These are phyloP conservation scores for Alternaria alternata DNA, from an alignment of 2,329 filamentous ascomycete genomes.

Conservation along the genomic window DNA sequence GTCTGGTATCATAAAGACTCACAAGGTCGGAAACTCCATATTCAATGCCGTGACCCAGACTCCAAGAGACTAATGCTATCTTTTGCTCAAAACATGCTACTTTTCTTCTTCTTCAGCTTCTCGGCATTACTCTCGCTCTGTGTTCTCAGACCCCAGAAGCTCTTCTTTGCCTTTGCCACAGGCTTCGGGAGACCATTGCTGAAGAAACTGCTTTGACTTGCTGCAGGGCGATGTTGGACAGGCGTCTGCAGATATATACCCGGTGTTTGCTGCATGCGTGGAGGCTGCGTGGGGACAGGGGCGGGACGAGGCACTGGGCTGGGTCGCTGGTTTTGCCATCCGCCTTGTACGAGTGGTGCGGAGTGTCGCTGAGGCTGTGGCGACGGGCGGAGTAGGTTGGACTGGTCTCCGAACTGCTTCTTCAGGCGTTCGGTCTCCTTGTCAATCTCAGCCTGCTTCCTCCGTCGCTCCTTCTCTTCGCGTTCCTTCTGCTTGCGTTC, in stretches of 20 bases:
- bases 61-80: constrained; percentile 6
- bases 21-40: constrained; percentile 2
- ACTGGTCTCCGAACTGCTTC: constrained; percentile 67
- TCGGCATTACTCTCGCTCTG: constrained; percentile 40
- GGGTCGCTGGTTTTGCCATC: constrained; percentile 22
- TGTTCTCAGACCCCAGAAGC: constrained; percentile 49
- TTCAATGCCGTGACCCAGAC: constrained; percentile 6
- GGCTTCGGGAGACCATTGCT: constrained; percentile 41
- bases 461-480: constrained; percentile 67
- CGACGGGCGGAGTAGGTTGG: constrained; percentile 33
- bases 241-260: constrained; percentile 44
- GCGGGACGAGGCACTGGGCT: constrained; percentile 17
- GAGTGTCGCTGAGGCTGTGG: constrained; percentile 36
- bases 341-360: constrained; percentile 26
- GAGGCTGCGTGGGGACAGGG: constrained; percentile 28
- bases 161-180: constrained; percentile 46
- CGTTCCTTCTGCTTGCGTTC: constrained; percentile 68
- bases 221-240: constrained; percentile 34
- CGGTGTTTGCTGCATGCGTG: constrained; percentile 20
- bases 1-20: constrained; percentile 7
- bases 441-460: constrained; percentile 64
- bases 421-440: constrained; percentile 80
- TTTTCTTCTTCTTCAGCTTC: constrained; percentile 55
- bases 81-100: constrained; percentile 52
- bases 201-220: constrained; percentile 48